Percentiles rank a stretch among this genome's conserved stretches.
Evolutionary conservation across 2,329 filamentous ascomycete species (phyloP).

Genomic region (Talaromyces sp.): DNA sequence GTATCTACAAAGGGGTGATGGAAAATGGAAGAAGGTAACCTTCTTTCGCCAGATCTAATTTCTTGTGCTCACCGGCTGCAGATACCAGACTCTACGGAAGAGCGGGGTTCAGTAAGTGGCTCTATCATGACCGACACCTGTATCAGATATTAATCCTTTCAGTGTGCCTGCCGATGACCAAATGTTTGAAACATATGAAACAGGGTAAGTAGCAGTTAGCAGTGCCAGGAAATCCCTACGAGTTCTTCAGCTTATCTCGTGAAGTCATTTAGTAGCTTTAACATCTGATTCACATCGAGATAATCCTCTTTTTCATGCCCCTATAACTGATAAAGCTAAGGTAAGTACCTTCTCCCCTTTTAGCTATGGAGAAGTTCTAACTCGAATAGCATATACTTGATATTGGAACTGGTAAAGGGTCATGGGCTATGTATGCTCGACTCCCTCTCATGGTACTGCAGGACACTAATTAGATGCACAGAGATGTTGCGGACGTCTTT

Average conservation of each 20-base stretch:
- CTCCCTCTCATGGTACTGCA: neutral
- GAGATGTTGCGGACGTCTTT: slow-evolving; percentile 15
- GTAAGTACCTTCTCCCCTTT: neutral
- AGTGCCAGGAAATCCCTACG: neutral
- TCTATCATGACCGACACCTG: too few relatives aligned
- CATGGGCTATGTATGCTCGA: slow-evolving; percentile 13
- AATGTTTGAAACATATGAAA: slow-evolving; percentile 14
- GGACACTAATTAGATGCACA: slow-evolving; percentile 2
- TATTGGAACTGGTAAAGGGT: slow-evolving; percentile 13
- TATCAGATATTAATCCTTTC: neutral
- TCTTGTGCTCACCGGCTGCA: slow-evolving; percentile 2
- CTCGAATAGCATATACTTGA: slow-evolving; percentile 12
- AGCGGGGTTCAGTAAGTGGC: neutral
- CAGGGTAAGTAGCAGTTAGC: slow-evolving; percentile 1
- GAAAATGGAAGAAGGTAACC: slow-evolving; percentile 13
- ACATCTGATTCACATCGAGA: slow-evolving; percentile 5
- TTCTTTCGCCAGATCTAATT: neutral
- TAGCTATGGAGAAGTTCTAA: neutral
- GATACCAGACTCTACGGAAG: slow-evolving; percentile 4
- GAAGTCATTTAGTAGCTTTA: slow-evolving; percentile 13
- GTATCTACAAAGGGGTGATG: slow-evolving; percentile 8
- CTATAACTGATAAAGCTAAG: slow-evolving; percentile 1
- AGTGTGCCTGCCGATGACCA: slow-evolving; percentile 14
- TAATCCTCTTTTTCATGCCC: slow-evolving; percentile 14
- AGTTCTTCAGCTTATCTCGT: neutral